Base-by-base conservation (phyloP, 305 asterid genomes). In the Fraxinus baroniana region DNA sequence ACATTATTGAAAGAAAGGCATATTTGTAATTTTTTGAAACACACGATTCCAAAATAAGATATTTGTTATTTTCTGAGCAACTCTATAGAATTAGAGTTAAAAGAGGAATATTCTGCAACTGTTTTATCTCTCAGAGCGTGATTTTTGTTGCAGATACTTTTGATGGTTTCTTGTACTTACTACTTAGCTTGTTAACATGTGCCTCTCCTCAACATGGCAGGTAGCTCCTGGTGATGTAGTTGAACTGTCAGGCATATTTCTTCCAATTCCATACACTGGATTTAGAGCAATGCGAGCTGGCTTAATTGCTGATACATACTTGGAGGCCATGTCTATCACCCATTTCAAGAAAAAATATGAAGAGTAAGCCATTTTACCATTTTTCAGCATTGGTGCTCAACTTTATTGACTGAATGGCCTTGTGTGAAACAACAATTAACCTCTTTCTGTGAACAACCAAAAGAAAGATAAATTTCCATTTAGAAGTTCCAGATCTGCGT, bases 251-350 rank as follows among this genome's bases (percentile, higher is more conserved):
- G 99, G 98, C 49, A 92, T 96, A 79, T 94, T 94, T 86, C 97
- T 94, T 86, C 99, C 98, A 39, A 94, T 94, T 78, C 98, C 99
- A 10, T 96, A 93, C 87, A 89, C 93, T 49, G 98, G 99, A 85
- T 96, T 93, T 89, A 94, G 95, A 90, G 98, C 98, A 39, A 96
- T 96, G 98, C 90, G 99, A 78, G 99, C 98, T 82, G 98, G 98
- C 78, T 87, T 94, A 78, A 96, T 96, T 88, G 99, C 99, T 75
- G 99, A 96, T 86, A 96, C 99, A 28, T 96, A 92, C 89, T 88
- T 96, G 91, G 99, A 96, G 85, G 98, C 95, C 80, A 96, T 96
- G 99, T 91, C 95, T 66, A 93, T 94, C 80, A 49, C 62, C 72
- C 98, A 93, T 86, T 96, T 96, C 88, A 94, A 96, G 95, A 96